Evolutionary conservation across 2,329 filamentous ascomycete species (phyloP), one percentile per base, ranked within the genome.

Genomic region (Calonectria hawksworthii): DNA sequence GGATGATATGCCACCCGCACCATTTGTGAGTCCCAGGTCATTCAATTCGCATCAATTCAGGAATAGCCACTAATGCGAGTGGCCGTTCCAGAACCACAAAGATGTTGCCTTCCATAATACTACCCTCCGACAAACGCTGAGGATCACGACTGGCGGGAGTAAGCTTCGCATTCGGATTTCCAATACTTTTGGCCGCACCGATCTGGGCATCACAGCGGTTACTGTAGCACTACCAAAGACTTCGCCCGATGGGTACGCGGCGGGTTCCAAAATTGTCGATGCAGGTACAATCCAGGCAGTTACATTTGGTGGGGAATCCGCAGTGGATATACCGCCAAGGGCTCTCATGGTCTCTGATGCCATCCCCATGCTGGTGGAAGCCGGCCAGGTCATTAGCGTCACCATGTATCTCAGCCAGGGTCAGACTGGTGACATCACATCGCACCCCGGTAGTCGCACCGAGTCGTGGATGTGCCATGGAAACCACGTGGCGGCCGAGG

Each of bases 381-480:
- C 54, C 18, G 67, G 32, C 7, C 44, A 44, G 38, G 44, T 69
- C 18, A 38, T 69, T 1, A 69, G 38, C 16, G 44, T 69, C 21
- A 63, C 52, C 30, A 63, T 63, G 14, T 69, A 69, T 38, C 67
- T 69, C n/a, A 23, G 32, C 28, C 7, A 47, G 34, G 67, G 67
- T n/a, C 67, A 69, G n/a, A 44, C 41, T 18, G 54, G 38, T 11
- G 38, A 61, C 18, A 34, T 69, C 26, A 69, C 67, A 3, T 69
- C 67, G 8, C 67, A 69, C 5, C 67, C 67, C 32, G 67, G 67
- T n/a, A 69, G 67, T 41, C 38, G 67, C 23, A 69, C 67, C 28
- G n/a, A 44, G n/a, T 69, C 67, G 7, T 69, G 67, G 67, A 41
- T 69, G 13, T 50, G 28, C 30, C 44, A 38, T 14, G 67, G 67